These are phyloP conservation scores for Magnolia kwangsiensis DNA, from an alignment of 164 flowering plant species.

Conservation along the genomic window DNA sequence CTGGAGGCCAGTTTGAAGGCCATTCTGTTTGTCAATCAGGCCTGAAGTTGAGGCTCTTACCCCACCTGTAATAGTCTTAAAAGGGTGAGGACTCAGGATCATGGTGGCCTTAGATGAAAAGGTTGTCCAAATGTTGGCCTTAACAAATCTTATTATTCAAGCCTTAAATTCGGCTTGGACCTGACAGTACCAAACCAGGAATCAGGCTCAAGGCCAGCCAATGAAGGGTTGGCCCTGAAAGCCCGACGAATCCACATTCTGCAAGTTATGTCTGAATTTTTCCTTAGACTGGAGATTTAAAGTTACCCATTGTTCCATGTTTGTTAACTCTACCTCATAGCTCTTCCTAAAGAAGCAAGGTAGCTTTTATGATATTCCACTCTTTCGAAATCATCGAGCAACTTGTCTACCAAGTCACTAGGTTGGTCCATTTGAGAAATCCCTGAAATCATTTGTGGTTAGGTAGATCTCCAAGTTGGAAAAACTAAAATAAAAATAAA, in stretches of 20 bases:
- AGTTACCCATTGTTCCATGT: neutral
- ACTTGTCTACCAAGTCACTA: conserved; percentile 4
- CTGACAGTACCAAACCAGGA: neutral
- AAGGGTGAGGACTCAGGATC: too few relatives aligned
- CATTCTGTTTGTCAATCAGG: too few relatives aligned
- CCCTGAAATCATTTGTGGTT: conserved; percentile 15
- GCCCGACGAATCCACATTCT: neutral
- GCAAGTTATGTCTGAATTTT: neutral
- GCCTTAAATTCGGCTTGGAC: neutral
- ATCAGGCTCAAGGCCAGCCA: neutral
- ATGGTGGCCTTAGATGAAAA: too few relatives aligned
- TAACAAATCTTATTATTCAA: too few relatives aligned
- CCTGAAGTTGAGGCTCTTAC: too few relatives aligned
- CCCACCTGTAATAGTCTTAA: too few relatives aligned
- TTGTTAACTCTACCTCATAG: conserved; percentile 39
- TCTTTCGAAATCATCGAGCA: conserved; percentile 36
- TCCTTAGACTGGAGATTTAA: neutral
- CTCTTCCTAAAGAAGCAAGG: conserved; percentile 37
- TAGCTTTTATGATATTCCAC: conserved; percentile 39
- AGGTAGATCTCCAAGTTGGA: neutral
- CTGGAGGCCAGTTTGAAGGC: too few relatives aligned
- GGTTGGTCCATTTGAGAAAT: conserved; percentile 17
- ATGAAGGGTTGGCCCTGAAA: neutral
- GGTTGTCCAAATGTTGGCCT: too few relatives aligned
- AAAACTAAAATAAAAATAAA: neutral